phyloP scores from a whole-genome alignment of 2,329 filamentous ascomycete species.

The Ceratocystis lukuohia region DNA sequence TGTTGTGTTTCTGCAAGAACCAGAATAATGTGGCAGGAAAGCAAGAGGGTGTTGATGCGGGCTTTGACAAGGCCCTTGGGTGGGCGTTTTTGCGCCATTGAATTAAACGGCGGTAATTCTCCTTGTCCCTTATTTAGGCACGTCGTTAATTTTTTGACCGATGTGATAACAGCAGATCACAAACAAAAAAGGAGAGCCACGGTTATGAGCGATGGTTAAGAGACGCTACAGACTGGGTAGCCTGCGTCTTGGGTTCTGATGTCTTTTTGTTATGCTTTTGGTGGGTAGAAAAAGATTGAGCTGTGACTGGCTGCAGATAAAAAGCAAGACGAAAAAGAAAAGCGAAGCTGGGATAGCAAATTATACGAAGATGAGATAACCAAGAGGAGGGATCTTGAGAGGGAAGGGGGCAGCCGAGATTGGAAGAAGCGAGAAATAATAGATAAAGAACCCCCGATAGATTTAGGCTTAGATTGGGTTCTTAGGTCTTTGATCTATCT shows the following conservation, averaged over 20 bases:
- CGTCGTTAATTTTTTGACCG: background rate
- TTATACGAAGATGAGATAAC: background rate
- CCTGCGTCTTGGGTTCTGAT: too few relatives aligned
- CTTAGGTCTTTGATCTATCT: background rate
- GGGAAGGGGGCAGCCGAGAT: constrained; percentile 1
- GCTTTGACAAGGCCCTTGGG: constrained; percentile 18
- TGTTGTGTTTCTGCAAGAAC: constrained; percentile 18
- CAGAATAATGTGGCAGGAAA: constrained; percentile 20
- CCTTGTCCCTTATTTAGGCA: background rate
- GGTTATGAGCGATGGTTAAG: too few relatives aligned
- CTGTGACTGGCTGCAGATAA: background rate
- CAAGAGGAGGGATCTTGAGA: background rate
- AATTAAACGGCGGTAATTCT: background rate
- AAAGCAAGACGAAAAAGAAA: background rate
- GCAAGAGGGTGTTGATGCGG: constrained; percentile 19
- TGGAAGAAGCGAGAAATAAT: background rate
- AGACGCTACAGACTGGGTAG: too few relatives aligned
- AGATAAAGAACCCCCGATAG: background rate
- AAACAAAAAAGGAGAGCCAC: too few relatives aligned
- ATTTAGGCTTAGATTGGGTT: background rate
- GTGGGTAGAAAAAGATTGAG: background rate
- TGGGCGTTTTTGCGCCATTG: constrained; percentile 17
- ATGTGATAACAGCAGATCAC: too few relatives aligned
- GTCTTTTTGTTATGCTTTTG: background rate
- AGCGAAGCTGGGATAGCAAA: background rate